These are phyloP conservation scores for Jaenimonas drosophilae DNA, from an alignment of 208 protist genomes.

Conservation along the genomic window DNA sequence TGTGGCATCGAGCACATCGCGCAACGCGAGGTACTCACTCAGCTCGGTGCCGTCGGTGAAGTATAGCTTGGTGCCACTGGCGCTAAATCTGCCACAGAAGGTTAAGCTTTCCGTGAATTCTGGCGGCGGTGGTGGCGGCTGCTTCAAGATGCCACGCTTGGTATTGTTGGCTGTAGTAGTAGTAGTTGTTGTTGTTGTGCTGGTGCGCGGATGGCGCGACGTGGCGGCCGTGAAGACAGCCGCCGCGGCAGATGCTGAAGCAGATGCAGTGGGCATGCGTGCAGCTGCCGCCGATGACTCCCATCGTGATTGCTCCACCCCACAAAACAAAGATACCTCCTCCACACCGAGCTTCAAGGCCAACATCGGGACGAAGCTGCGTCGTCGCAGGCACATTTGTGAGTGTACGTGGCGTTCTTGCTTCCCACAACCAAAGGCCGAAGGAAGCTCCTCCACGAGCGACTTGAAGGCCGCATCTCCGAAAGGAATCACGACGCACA, in stretches of 20 bases:
- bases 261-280: too few species aligned
- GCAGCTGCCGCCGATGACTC: too few species aligned
- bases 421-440: constrained; percentile 35
- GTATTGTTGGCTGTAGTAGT: too few species aligned
- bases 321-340: constrained; percentile 40
- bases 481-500: constrained; percentile 74
- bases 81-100: constrained; percentile 37
- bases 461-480: constrained; percentile 71
- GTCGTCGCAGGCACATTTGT: constrained; percentile 38
- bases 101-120: constrained; percentile 1
- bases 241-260: too few species aligned
- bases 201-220: too few species aligned
- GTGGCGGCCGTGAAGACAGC: too few species aligned
- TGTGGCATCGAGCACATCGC: constrained; percentile 22
- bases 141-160: too few species aligned
- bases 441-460: constrained; percentile 50
- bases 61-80: constrained; percentile 49
- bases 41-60: constrained; percentile 57
- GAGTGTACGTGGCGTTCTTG: constrained; percentile 26
- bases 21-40: too few species aligned
- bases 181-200: too few species aligned
- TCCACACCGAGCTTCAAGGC: constrained; percentile 65
- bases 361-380: constrained; percentile 60
- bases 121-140: too few species aligned
- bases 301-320: too few species aligned